A percentile compares a stretch with the other conserved stretches of the same genome.
phyloP scores from a whole-genome alignment of 2,329 filamentous ascomycete species.

The Simplicillium sp. region DNA sequence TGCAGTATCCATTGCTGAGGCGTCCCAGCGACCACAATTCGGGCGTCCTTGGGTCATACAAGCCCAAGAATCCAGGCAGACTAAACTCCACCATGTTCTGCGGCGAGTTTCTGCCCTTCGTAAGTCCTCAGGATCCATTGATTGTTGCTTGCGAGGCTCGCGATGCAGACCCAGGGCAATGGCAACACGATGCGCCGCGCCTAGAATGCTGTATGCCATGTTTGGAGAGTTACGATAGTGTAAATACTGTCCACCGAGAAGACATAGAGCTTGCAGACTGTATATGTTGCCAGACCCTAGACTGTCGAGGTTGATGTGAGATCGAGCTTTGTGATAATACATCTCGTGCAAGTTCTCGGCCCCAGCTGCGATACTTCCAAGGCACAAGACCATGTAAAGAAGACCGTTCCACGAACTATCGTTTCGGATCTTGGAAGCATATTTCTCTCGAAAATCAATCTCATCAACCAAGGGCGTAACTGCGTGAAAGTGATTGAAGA shows the following conservation, averaged over 20 bases:
- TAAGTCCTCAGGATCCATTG: conserved; percentile 31
- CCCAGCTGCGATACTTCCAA: conserved; percentile 49
- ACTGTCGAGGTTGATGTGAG: conserved; percentile 43
- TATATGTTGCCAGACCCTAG: conserved; percentile 58
- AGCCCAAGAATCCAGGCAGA: conserved; percentile 67
- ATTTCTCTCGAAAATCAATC: conserved; percentile 47
- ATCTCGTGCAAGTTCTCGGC: conserved; percentile 45
- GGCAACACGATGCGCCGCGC: conserved; percentile 65
- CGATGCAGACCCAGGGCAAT: conserved; percentile 63
- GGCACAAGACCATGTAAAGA: conserved; percentile 52
- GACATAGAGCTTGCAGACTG: conserved; percentile 59
- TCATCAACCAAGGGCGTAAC: conserved; percentile 54
- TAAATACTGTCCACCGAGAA: conserved; percentile 68
- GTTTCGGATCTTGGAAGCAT: conserved; percentile 34
- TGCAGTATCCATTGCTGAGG: conserved; percentile 18
- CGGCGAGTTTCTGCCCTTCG: conserved; percentile 42
- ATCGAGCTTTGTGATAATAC: conserved; percentile 46
- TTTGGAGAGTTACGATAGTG: conserved; percentile 72
- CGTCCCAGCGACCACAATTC: conserved; percentile 18
- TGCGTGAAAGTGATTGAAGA: conserved; percentile 51
- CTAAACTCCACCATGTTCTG: conserved; percentile 66
- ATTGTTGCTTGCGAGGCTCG: conserved; percentile 28
- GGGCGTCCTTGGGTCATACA: conserved; percentile 62
- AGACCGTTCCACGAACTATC: conserved; percentile 51
- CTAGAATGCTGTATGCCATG: conserved; percentile 64